A percentile compares a stretch with the other conserved stretches of the same genome.
Evolutionary conservation across 257 asterid species (phyloP).

Genomic region (Parsonsia alboflavescens): DNA sequence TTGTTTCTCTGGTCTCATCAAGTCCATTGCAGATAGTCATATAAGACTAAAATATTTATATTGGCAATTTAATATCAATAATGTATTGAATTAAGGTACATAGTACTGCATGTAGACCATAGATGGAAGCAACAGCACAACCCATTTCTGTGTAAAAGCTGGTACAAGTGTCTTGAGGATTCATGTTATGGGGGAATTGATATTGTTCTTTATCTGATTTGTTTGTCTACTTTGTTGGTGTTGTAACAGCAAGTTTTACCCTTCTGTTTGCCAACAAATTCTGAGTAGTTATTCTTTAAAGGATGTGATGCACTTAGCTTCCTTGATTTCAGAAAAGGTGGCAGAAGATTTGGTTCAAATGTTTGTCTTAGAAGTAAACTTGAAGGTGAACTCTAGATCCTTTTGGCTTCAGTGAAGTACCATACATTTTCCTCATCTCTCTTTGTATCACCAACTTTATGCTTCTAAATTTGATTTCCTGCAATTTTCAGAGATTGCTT

Average conservation of each 20-base stretch:
- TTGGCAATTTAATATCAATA: no score
- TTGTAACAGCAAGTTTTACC: background rate
- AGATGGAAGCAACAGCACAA: background rate
- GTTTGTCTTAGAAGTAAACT: slow-evolving; percentile 52
- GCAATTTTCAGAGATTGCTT: slow-evolving; percentile 65
- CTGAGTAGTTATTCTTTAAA: background rate
- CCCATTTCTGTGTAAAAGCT: background rate
- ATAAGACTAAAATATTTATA: background rate
- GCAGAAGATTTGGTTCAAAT: slow-evolving; percentile 66
- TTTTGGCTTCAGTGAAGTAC: slow-evolving; percentile 14
- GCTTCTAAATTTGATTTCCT: slow-evolving; percentile 13
- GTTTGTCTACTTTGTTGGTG: background rate
- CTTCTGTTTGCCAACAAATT: background rate
- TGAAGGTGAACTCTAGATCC: slow-evolving; percentile 49
- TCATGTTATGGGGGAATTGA: no score
- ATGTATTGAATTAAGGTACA: background rate
- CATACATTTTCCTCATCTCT: background rate
- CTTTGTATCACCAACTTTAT: slow-evolving; percentile 12
- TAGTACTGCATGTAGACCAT: no score
- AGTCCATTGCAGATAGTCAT: background rate
- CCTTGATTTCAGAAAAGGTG: slow-evolving; percentile 49
- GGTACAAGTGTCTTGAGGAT: background rate
- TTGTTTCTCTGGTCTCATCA: background rate
- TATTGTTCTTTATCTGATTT: background rate
- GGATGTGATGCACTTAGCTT: background rate